phyloP scores from a whole-genome alignment of 495 filamentous ascomycete species.

The Neurospora tetraspora region DNA sequence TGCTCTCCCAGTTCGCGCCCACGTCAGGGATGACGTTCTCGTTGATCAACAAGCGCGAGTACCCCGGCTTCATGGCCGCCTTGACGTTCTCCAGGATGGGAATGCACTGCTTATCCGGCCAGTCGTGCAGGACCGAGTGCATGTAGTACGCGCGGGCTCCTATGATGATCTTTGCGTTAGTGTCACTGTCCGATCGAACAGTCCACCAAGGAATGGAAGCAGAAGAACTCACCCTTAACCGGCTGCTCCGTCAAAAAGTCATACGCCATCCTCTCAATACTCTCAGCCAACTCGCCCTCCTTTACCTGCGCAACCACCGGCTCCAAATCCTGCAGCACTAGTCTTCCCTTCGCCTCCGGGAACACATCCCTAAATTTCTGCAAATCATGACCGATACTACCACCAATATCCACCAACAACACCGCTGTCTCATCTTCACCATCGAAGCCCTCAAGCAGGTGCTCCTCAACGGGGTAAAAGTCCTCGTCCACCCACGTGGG shows the following conservation, averaged over 20 bases:
- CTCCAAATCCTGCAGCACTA: slow-evolving; percentile 38
- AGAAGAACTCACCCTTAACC: slow-evolving; percentile 24
- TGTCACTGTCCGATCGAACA: neutral
- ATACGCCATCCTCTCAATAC: slow-evolving; percentile 22
- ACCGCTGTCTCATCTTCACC: slow-evolving; percentile 18
- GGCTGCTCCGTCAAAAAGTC: slow-evolving; percentile 37
- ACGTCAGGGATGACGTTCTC: slow-evolving; percentile 41
- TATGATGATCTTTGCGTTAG: slow-evolving; percentile 5
- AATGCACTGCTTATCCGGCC: slow-evolving; percentile 31
- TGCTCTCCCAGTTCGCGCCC: slow-evolving; percentile 32
- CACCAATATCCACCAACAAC: slow-evolving; percentile 39
- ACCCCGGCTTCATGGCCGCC: slow-evolving; percentile 37
- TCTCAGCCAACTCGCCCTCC: neutral
- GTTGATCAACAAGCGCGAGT: slow-evolving; percentile 41
- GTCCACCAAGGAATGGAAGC: no score
- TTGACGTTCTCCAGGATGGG: slow-evolving; percentile 28
- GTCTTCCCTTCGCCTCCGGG: slow-evolving; percentile 17
- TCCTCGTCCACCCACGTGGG: slow-evolving; percentile 38
- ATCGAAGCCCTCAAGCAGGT: slow-evolving; percentile 16
- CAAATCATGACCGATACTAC: slow-evolving; percentile 35
- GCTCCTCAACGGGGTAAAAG: slow-evolving; percentile 34
- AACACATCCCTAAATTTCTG: slow-evolving; percentile 24
- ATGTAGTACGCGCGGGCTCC: slow-evolving; percentile 34
- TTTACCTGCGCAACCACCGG: slow-evolving; percentile 26
- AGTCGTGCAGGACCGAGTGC: slow-evolving; percentile 39